Conservation (phyloP, 2,329 filamentous ascomycete species). For the Corinectria fuckeliana region DNA sequence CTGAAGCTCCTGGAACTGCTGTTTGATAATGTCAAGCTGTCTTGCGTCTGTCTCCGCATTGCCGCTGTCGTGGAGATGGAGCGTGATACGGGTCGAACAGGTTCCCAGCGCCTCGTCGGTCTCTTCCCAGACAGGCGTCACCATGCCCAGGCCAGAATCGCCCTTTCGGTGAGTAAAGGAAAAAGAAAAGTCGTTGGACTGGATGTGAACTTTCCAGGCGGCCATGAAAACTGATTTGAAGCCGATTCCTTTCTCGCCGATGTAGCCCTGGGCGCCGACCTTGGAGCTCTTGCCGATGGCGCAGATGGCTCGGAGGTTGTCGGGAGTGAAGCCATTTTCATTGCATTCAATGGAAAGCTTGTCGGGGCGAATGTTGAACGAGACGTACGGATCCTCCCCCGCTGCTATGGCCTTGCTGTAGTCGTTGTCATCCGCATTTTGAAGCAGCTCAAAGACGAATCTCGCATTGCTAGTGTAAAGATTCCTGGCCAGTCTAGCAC, state of each 20-base stretch:
- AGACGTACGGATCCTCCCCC: slow-evolving; percentile 39
- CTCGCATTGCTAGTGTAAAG: slow-evolving; percentile 51
- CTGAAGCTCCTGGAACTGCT: slow-evolving; percentile 48
- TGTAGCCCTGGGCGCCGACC: slow-evolving; percentile 47
- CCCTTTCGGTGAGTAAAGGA: slow-evolving; percentile 48
- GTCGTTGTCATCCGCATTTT: slow-evolving; percentile 61
- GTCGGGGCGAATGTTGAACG: slow-evolving; percentile 45
- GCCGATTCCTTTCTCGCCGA: slow-evolving; percentile 59
- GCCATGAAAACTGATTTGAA: slow-evolving; percentile 60
- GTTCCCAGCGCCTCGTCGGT: slow-evolving; percentile 14
- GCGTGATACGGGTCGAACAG: slow-evolving; percentile 46
- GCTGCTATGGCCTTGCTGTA: slow-evolving; percentile 40
- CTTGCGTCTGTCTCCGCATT: slow-evolving; percentile 20
- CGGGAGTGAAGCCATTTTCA: slow-evolving; percentile 52
- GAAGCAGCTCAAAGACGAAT: slow-evolving; percentile 60
- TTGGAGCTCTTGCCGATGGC: slow-evolving; percentile 55
- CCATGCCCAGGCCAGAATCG: slow-evolving; percentile 58
- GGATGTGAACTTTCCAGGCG: slow-evolving; percentile 51
- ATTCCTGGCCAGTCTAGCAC: slow-evolving; percentile 48
- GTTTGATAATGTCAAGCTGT: slow-evolving; percentile 34
- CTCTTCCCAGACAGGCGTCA: slow-evolving; percentile 51
- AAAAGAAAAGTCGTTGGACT: slow-evolving; percentile 53
- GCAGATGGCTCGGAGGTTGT: slow-evolving; percentile 55
- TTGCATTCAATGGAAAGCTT: slow-evolving; percentile 56
- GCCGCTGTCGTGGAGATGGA: slow-evolving; percentile 43